Percentiles rank a stretch among this genome's conserved stretches.
Evolutionary conservation across 352 stramenopile genomes (phyloP).

Genomic region (Globisporangium alternatum): DNA sequence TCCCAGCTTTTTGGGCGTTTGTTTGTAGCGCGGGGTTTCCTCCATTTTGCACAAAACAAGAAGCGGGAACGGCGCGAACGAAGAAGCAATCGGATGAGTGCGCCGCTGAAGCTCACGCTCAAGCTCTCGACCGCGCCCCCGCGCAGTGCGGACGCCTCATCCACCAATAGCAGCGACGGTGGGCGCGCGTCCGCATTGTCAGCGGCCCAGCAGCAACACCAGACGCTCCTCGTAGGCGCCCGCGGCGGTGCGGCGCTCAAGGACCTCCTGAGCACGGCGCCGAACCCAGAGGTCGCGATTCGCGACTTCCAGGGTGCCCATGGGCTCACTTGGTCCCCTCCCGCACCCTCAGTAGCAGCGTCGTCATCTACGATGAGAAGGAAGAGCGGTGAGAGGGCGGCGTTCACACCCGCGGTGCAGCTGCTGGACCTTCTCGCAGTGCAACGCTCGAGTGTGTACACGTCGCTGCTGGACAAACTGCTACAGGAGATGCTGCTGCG

Average conservation of each 20-base stretch:
- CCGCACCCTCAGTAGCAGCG: constrained; percentile 21
- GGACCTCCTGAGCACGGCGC: constrained; percentile 77
- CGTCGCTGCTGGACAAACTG: constrained; percentile 66
- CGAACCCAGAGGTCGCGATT: constrained; percentile 83
- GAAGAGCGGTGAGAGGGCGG: constrained; percentile 4
- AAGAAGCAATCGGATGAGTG: constrained; percentile 34
- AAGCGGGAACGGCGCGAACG: background rate
- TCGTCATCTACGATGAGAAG: constrained; percentile 12
- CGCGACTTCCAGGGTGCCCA: constrained; percentile 70
- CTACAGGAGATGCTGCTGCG: constrained; percentile 71
- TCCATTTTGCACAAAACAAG: constrained; percentile 2
- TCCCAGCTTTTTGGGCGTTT: too few species aligned
- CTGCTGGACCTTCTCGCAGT: constrained; percentile 79
- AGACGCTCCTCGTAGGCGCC: constrained; percentile 67
- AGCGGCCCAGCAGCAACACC: constrained; percentile 25
- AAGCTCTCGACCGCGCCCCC: constrained; percentile 39
- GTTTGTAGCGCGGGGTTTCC: constrained; percentile 1
- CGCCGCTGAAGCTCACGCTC: constrained; percentile 65
- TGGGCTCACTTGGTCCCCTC: constrained; percentile 37
- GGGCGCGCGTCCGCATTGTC: constrained; percentile 15
- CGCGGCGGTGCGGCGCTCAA: constrained; percentile 73
- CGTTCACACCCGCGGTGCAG: constrained; percentile 57
- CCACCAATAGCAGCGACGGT: background rate
- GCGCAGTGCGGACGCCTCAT: constrained; percentile 19
- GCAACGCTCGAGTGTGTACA: constrained; percentile 57